phyloP scores from a whole-genome alignment of 163 green algal genomes.

The Chlorella variabilis region DNA sequence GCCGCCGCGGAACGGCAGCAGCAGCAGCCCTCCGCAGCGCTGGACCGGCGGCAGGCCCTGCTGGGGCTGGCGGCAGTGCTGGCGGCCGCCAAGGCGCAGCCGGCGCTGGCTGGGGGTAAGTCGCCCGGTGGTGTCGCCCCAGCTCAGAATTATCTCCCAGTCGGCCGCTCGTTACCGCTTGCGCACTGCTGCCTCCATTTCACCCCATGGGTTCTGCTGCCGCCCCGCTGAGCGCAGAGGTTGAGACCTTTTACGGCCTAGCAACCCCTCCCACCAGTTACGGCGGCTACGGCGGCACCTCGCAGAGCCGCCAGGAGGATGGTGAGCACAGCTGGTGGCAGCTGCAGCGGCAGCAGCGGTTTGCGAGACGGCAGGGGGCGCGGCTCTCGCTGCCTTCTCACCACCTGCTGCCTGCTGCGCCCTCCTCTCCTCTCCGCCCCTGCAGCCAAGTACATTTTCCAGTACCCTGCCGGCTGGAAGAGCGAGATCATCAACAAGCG shows the following conservation, averaged over 20 bases:
- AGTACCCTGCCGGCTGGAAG: slow-evolving; percentile 69
- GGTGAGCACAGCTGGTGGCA: neutral
- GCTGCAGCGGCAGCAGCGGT: neutral
- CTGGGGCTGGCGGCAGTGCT: slow-evolving; percentile 14
- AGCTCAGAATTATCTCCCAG: too few species aligned
- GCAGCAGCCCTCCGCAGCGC: too few species aligned
- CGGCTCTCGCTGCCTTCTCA: too few species aligned
- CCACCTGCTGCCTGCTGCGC: neutral
- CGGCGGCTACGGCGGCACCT: slow-evolving; percentile 86
- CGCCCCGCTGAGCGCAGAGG: slow-evolving; percentile 29
- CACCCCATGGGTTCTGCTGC: too few species aligned
- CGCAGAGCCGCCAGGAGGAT: slow-evolving; percentile 73
- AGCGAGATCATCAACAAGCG: slow-evolving; percentile 45
- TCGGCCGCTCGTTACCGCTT: too few species aligned
- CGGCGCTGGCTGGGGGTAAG: slow-evolving; percentile 4
- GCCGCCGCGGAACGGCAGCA: slow-evolving; percentile 1
- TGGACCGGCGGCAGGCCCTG: slow-evolving; percentile 25
- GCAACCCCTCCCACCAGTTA: slow-evolving; percentile 85
- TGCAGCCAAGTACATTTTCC: slow-evolving; percentile 76
- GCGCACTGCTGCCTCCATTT: too few species aligned
- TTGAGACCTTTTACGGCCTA: slow-evolving; percentile 68
- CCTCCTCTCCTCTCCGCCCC: neutral
- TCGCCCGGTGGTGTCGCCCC: too few species aligned
- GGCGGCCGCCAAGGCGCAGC: neutral
- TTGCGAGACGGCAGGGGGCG: too few species aligned